Evolutionary conservation across 805 yeast species (phyloP).

Genomic region (Metschnikowia baotianmanensis): DNA sequence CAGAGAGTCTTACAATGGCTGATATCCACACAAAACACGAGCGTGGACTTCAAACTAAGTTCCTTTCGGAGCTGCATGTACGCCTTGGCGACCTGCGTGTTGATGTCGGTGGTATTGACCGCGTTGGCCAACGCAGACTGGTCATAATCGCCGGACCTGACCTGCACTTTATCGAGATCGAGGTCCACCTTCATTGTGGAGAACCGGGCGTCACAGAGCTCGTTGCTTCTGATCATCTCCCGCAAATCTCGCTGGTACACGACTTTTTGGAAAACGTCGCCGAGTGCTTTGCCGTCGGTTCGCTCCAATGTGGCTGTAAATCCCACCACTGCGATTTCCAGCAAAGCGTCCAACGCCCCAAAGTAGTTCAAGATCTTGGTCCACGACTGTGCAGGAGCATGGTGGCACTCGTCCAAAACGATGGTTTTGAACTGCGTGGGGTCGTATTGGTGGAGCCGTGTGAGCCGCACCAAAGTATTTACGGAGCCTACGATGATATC

Average conservation of each 20-base stretch:
- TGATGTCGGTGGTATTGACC: slow-evolving; percentile 54
- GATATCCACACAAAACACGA: slow-evolving; percentile 77
- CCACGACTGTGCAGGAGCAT: slow-evolving; percentile 75
- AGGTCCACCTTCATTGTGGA: slow-evolving; percentile 52
- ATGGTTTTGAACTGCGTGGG: slow-evolving; percentile 67
- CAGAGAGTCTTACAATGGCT: slow-evolving; percentile 59
- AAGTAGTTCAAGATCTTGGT: slow-evolving; percentile 57
- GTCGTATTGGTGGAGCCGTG: slow-evolving; percentile 50
- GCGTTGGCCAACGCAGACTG: slow-evolving; percentile 48
- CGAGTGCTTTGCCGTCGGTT: slow-evolving; percentile 63
- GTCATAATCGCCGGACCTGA: slow-evolving; percentile 52
- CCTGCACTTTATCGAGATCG: slow-evolving; percentile 37
- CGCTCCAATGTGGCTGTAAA: slow-evolving; percentile 86
- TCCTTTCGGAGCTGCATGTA: slow-evolving; percentile 38
- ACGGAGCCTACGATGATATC: slow-evolving; percentile 80
- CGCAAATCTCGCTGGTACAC: slow-evolving; percentile 65
- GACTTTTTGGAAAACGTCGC: slow-evolving; percentile 64
- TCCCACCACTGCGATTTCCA: slow-evolving; percentile 64
- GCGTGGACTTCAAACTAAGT: slow-evolving; percentile 53
- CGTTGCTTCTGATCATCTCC: slow-evolving; percentile 65
- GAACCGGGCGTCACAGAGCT: slow-evolving; percentile 68
- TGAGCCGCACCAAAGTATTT: slow-evolving; percentile 51
- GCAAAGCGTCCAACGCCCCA: slow-evolving; percentile 39
- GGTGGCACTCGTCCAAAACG: slow-evolving; percentile 91
- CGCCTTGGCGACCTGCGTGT: slow-evolving; percentile 55